Evolutionary conservation across 2,329 filamentous ascomycete species (phyloP).

Genomic region (Trichoderma sp.): DNA sequence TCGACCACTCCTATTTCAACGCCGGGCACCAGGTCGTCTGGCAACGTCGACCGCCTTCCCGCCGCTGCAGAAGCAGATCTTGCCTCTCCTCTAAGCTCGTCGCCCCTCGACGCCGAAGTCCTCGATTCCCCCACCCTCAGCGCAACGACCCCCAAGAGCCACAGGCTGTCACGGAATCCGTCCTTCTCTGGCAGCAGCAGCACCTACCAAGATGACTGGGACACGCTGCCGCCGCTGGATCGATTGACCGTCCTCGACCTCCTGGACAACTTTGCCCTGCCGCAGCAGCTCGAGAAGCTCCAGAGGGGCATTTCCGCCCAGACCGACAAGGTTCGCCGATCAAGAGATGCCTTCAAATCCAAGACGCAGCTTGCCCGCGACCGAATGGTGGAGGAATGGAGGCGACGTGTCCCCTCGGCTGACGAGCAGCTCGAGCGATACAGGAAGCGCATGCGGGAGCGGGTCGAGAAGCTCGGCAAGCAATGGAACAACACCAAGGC

Average conservation of each 20-base stretch:
- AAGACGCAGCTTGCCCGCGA: constrained; percentile 79
- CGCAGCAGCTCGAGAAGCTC: constrained; percentile 87
- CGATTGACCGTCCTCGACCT: constrained; percentile 90
- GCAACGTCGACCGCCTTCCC: constrained; percentile 7
- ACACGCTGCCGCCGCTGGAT: constrained; percentile 84
- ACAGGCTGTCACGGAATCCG: constrained; percentile 70
- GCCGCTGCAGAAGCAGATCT: constrained; percentile 49
- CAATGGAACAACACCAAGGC: constrained; percentile 89
- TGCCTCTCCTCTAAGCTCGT: constrained; percentile 47
- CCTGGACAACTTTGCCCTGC: constrained; percentile 88
- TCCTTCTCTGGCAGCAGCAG: constrained; percentile 85
- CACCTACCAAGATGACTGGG: constrained; percentile 87
- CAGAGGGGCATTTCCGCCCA: constrained; percentile 82
- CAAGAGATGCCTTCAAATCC: constrained; percentile 77
- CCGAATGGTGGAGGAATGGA: constrained; percentile 91
- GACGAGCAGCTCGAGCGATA: constrained; percentile 95
- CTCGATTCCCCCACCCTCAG: constrained; percentile 57
- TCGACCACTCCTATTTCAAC: constrained; percentile 23
- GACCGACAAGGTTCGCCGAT: constrained; percentile 81
- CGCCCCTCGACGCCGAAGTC: constrained; percentile 49
- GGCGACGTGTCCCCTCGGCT: constrained; percentile 79
- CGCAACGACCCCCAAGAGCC: constrained; percentile 52
- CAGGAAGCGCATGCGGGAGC: constrained; percentile 80
- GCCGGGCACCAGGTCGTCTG: constrained; percentile 3
- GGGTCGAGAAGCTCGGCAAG: constrained; percentile 82